These are phyloP conservation scores for Fusarium subglutinans DNA, from an alignment of 2,329 filamentous ascomycete species.

Conservation along the genomic window DNA sequence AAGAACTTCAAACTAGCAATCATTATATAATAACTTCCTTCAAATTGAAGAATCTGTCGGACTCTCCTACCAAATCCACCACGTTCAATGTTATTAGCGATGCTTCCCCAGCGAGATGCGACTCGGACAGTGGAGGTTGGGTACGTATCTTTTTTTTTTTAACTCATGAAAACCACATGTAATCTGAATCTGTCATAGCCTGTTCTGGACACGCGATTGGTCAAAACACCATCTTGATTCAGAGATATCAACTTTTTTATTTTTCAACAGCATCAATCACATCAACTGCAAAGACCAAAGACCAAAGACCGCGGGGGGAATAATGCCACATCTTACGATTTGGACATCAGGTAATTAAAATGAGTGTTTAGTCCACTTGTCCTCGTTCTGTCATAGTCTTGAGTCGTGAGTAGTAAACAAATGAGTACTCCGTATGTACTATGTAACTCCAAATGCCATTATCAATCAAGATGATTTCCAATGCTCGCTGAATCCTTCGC, in stretches of 20 bases:
- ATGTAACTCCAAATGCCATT: background rate
- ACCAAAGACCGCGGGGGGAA: background rate
- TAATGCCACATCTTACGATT: constrained; percentile 25
- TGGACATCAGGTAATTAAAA: background rate
- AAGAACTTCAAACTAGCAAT: background rate
- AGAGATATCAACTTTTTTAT: constrained; percentile 37
- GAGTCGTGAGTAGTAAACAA: background rate
- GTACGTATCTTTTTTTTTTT: constrained; percentile 19
- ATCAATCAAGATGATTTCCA: constrained; percentile 5
- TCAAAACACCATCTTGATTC: constrained; percentile 10
- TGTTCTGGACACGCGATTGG: constrained; percentile 29
- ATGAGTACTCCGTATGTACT: background rate
- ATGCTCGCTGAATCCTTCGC: background rate
- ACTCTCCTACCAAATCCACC: constrained; percentile 10
- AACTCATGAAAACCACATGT: constrained; percentile 24
- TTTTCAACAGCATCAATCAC: constrained; percentile 17
- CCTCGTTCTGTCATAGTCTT: background rate
- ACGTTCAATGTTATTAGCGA: background rate
- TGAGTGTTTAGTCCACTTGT: background rate
- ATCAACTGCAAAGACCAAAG: background rate
- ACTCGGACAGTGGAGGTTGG: background rate
- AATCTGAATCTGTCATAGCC: constrained; percentile 41
- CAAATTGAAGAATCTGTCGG: background rate
- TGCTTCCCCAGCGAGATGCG: background rate
- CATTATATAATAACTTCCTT: background rate